Evolutionary conservation across 2,329 filamentous ascomycete species (phyloP).

Genomic region (Fusarium sp.): DNA sequence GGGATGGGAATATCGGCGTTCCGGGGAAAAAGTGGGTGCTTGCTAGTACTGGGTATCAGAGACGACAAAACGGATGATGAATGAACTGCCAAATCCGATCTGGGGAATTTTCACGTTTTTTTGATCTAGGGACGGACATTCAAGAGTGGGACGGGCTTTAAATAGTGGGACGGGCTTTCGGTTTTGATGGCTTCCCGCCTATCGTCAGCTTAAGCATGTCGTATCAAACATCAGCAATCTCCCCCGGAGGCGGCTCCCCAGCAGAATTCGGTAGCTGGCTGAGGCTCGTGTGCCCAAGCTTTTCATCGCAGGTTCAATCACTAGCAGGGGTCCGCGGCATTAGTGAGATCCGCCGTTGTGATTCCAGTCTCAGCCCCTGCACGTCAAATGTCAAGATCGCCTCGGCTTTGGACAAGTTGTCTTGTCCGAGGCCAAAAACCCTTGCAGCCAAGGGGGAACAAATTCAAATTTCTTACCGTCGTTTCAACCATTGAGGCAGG

Average conservation of each 20-base stretch:
- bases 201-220: neutral
- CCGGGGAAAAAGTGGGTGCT: neutral
- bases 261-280: neutral
- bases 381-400: neutral
- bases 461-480: neutral
- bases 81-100: neutral
- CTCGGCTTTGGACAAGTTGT: neutral
- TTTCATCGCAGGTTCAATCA: neutral
- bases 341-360: neutral
- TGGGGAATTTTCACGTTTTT: neutral
- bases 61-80: neutral
- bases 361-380: neutral
- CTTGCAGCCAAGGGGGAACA: neutral
- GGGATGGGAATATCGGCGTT: neutral
- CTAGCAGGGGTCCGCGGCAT: neutral
- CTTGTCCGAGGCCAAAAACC: neutral
- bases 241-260: neutral
- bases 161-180: neutral
- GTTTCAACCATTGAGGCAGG: neutral
- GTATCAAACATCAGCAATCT: neutral
- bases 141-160: neutral
- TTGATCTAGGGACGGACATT: neutral
- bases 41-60: neutral
- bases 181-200: neutral
- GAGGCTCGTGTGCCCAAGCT: neutral